Evolutionary conservation across 805 yeast genomes (phyloP).

Genomic region (Spathaspora arborariae): DNA sequence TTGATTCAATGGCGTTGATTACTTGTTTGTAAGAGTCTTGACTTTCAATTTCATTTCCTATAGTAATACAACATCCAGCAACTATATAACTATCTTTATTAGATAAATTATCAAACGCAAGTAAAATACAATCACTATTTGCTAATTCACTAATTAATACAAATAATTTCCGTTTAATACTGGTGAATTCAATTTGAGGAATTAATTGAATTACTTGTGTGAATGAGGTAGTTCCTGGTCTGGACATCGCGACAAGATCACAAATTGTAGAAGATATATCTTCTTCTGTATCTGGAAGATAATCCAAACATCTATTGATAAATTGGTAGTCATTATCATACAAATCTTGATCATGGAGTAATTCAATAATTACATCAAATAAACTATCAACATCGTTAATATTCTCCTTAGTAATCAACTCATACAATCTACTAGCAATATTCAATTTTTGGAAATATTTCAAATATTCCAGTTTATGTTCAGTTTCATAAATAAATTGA

Average conservation of each 20-base stretch:
- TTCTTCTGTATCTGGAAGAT: background rate
- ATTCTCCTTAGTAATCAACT: background rate
- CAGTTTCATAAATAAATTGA: slow-evolving; percentile 30
- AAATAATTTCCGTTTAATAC: slow-evolving; percentile 4
- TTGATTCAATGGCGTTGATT: slow-evolving; percentile 5
- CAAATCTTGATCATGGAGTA: slow-evolving; percentile 4
- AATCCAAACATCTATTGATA: background rate
- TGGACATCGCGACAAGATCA: slow-evolving; percentile 7
- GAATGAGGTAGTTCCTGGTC: background rate
- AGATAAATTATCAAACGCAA: background rate
- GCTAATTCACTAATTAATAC: slow-evolving; percentile 2
- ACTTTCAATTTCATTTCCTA: slow-evolving; percentile 33
- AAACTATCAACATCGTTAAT: slow-evolving; percentile 3
- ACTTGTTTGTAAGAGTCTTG: slow-evolving; percentile 12
- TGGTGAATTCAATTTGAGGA: background rate
- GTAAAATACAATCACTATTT: background rate
- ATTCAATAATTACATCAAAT: slow-evolving; percentile 10
- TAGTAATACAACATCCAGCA: slow-evolving; percentile 27
- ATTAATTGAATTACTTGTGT: background rate
- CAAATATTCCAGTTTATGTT: slow-evolving; percentile 13
- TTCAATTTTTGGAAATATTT: slow-evolving; percentile 10
- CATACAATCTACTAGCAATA: slow-evolving; percentile 3
- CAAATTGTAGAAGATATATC: slow-evolving; percentile 3
- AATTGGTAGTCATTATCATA: background rate
- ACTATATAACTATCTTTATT: slow-evolving; percentile 18